phyloP scores from a whole-genome alignment of 1,139 yeast genomes.

The Lipomyces yarrowii region DNA sequence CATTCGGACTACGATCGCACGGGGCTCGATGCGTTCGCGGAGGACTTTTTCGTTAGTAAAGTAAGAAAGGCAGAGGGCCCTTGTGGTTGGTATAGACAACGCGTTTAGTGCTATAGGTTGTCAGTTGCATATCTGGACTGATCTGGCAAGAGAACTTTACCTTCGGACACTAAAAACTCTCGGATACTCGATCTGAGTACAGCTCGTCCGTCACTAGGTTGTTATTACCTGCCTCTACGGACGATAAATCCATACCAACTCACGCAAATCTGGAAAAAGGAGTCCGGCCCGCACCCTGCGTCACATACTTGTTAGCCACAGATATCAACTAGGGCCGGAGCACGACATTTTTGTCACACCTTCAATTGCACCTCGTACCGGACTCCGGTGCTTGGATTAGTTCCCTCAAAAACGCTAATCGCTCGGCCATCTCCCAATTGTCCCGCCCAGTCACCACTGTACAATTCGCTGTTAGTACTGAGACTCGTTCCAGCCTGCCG shows the following conservation, averaged over 20 bases:
- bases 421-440: conserved; percentile 97
- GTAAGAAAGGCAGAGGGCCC: conserved; percentile 73
- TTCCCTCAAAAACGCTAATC: conserved; percentile 71
- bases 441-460: conserved; percentile 85
- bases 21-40: conserved; percentile 66
- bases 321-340: background rate
- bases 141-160: conserved; percentile 36
- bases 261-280: conserved; percentile 87
- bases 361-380: conserved; percentile 72
- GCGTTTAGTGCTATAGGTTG: conserved; percentile 53
- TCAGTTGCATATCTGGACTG: background rate
- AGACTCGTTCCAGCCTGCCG: background rate
- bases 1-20: conserved; percentile 84
- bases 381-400: conserved; percentile 44
- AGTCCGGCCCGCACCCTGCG: conserved; percentile 82
- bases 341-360: conserved; percentile 1
- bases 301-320: background rate
- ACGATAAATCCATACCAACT: background rate
- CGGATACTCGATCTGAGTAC: conserved; percentile 84
- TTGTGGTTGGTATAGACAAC: conserved; percentile 81
- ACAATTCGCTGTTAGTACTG: background rate
- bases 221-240: background rate
- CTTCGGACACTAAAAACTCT: conserved; percentile 85
- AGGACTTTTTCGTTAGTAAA: conserved; percentile 79
- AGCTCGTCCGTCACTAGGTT: conserved; percentile 76